These are phyloP conservation scores for Poa pratensis DNA, from an alignment of 176 grass and related monocot species.

Conservation along the genomic window DNA sequence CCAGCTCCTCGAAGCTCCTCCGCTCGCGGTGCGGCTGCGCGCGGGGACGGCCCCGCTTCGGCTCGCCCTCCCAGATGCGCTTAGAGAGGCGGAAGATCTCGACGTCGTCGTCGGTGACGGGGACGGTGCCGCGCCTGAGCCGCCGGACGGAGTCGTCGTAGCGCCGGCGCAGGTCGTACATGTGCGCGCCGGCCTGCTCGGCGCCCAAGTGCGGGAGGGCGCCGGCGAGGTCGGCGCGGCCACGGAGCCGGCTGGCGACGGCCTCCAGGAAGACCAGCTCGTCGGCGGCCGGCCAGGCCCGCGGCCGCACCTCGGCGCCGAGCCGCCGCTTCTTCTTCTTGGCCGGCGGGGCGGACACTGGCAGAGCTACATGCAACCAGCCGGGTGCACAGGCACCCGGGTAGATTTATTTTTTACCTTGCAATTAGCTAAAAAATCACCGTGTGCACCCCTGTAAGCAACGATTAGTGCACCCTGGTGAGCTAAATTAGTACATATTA, in stretches of 20 bases:
- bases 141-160: not conserved
- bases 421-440: too few relatives aligned
- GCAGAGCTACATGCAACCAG: too few relatives aligned
- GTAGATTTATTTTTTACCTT: too few relatives aligned
- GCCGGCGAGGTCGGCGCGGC: not conserved
- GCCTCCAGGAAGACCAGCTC: constrained; percentile 8
- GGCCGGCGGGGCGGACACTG: not conserved
- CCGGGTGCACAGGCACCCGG: too few relatives aligned
- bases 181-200: not conserved
- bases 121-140: constrained; percentile 24
- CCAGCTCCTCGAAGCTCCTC: not conserved
- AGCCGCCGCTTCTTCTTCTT: not conserved
- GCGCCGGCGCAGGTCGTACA: not conserved
- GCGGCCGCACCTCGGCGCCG: rapidly evolving
- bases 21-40: constrained; percentile 6
- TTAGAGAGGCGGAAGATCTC: constrained; percentile 36
- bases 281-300: not conserved
- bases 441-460: too few relatives aligned
- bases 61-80: constrained; percentile 22
- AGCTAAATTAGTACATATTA: too few relatives aligned
- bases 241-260: not conserved
- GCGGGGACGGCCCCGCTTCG: not conserved
- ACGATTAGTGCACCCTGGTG: too few relatives aligned
- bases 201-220: not conserved
- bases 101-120: constrained; percentile 18